Evolutionary conservation across 2,329 filamentous ascomycete species (phyloP).

Genomic region (Fusarium chlamydosporum): DNA sequence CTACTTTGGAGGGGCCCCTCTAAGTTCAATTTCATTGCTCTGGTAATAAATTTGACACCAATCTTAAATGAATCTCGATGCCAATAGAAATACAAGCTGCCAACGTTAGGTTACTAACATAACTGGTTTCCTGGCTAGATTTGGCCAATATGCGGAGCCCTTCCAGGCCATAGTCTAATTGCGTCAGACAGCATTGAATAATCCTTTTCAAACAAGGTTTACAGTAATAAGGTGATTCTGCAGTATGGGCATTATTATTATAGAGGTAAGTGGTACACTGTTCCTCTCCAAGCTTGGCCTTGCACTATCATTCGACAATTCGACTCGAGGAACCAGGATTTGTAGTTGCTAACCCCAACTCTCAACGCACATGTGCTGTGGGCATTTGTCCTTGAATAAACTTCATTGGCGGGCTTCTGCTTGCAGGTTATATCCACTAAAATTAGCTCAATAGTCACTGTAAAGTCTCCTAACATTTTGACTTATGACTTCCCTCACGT

Average conservation of each 20-base stretch:
- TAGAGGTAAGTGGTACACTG: not conserved
- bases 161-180: not conserved
- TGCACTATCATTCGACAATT: slow-evolving; percentile 5
- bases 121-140: not conserved
- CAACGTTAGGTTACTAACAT: too few species aligned
- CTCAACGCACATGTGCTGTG: not conserved
- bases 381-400: slow-evolving; percentile 4
- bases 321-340: not conserved
- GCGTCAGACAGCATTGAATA: too few species aligned
- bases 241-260: not conserved
- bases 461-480: not conserved
- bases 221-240: not conserved
- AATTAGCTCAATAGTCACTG: not conserved
- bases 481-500: slow-evolving; percentile 11
- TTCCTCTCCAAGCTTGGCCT: not conserved
- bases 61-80: not conserved
- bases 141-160: not conserved
- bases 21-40: not conserved
- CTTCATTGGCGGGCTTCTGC: slow-evolving; percentile 1
- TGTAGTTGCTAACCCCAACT: not conserved
- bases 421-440: slow-evolving; percentile 13
- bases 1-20: too few species aligned
- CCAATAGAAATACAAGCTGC: not conserved
- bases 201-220: not conserved
- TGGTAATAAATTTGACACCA: too few species aligned